phyloP scores from a whole-genome alignment of 257 asterid species.

The Solanum virginianum region DNA sequence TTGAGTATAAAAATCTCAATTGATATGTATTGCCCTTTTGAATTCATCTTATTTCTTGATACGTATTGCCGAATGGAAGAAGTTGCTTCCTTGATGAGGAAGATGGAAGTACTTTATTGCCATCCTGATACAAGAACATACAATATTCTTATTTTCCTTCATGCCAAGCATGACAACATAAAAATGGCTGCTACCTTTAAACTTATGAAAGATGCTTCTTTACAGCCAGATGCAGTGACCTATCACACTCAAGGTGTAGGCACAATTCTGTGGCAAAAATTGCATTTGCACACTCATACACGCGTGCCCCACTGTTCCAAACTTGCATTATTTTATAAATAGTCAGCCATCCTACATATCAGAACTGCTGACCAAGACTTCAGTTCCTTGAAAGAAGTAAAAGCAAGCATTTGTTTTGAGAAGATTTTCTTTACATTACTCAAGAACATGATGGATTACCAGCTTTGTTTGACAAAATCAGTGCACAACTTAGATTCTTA shows the following conservation, averaged over 20 bases:
- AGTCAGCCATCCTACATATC: no score
- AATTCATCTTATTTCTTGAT: no score
- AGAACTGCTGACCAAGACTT: no score
- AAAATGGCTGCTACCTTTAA: constrained; percentile 45
- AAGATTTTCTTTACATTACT: no score
- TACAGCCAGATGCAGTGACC: constrained; percentile 77
- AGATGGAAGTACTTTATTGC: constrained; percentile 60
- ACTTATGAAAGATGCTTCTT: constrained; percentile 62
- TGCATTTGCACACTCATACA: no score
- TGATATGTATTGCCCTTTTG: no score
- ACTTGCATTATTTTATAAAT: no score
- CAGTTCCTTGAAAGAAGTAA: no score
- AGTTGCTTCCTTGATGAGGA: constrained; percentile 45
- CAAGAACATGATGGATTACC: neutral
- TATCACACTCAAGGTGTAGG: constrained; percentile 88
- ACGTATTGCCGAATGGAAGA: constrained; percentile 31
- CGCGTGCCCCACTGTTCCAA: no score
- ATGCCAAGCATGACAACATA: constrained; percentile 68
- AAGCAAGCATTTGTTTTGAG: no score
- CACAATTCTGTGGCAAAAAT: no score
- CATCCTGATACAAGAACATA: constrained; percentile 74
- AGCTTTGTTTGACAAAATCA: neutral
- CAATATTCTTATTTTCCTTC: constrained; percentile 74
- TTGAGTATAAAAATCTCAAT: no score
- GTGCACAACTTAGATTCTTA: neutral